Evolutionary conservation across 2,329 filamentous ascomycete genomes (phyloP).

Genomic region (Colletotrichum scovillei): DNA sequence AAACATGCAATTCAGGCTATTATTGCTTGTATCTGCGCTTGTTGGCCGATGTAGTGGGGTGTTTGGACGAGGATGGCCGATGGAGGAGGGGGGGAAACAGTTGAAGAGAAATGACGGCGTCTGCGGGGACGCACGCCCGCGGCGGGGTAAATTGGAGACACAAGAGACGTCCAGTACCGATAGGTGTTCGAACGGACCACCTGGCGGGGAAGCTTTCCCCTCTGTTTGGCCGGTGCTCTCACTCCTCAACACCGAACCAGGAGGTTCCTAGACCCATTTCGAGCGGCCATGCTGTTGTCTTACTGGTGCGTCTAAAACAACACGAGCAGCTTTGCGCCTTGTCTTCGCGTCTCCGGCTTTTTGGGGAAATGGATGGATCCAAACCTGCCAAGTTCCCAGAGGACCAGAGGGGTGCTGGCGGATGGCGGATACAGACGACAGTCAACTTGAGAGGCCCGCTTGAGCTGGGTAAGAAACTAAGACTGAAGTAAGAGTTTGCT

Average conservation of each 20-base stretch:
- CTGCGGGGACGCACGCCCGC: conserved; percentile 23
- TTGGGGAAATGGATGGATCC: neutral
- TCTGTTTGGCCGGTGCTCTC: neutral
- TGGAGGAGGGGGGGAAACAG: conserved; percentile 1
- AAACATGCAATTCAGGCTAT: conserved; percentile 33
- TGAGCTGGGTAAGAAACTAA: neutral
- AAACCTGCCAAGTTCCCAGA: neutral
- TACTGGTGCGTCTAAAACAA: conserved; percentile 27
- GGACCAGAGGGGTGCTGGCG: neutral
- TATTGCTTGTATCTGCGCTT: conserved; percentile 28
- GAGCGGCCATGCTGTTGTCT: conserved; percentile 17
- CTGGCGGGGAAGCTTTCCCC: neutral
- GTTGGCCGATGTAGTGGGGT: conserved; percentile 23
- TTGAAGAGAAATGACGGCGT: conserved; percentile 20
- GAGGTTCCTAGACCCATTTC: neutral
- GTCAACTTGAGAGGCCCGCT: conserved; percentile 20
- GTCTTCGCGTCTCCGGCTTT: neutral
- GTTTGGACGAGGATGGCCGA: conserved; percentile 8
- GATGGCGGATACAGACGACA: neutral
- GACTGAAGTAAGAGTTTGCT: neutral
- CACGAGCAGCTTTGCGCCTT: neutral
- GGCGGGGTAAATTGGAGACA: conserved; percentile 36
- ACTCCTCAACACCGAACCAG: neutral
- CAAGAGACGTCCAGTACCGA: neutral
- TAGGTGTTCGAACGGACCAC: neutral